Conservation (phyloP, 306 rosid species). For the Adenanthera pavonina region DNA sequence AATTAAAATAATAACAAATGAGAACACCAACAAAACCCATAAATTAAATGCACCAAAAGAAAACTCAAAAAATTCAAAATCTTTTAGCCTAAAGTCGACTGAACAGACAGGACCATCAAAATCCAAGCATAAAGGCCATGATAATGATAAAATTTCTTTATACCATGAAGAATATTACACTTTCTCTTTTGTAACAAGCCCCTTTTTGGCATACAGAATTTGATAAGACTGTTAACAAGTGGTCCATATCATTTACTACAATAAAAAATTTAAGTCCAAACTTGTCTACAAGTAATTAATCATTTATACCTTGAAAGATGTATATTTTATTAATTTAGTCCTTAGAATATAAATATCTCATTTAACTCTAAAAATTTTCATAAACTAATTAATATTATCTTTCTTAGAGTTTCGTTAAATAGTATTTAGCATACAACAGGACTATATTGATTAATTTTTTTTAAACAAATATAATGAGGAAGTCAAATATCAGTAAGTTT, state of each 20-base stretch:
- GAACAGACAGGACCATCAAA: background rate
- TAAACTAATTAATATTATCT: no score
- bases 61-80: no score
- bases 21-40: no score
- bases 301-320: no score
- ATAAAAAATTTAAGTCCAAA: no score
- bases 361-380: no score
- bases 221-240: background rate
- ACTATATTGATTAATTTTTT: background rate
- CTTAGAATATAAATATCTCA: no score
- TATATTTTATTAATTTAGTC: no score
- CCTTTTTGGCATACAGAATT: background rate
- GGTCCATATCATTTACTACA: background rate
- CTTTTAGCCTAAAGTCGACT: background rate
- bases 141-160: conserved; percentile 1
- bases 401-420: no score
- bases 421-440: background rate
- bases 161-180: background rate
- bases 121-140: background rate
- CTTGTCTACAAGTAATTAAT: no score
- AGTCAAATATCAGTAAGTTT: background rate
- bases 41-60: no score
- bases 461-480: background rate
- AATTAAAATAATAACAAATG: no score
- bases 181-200: background rate